Evolutionary conservation across 805 yeast species (phyloP).

Genomic region (Nakazawaea ambrosiae): DNA sequence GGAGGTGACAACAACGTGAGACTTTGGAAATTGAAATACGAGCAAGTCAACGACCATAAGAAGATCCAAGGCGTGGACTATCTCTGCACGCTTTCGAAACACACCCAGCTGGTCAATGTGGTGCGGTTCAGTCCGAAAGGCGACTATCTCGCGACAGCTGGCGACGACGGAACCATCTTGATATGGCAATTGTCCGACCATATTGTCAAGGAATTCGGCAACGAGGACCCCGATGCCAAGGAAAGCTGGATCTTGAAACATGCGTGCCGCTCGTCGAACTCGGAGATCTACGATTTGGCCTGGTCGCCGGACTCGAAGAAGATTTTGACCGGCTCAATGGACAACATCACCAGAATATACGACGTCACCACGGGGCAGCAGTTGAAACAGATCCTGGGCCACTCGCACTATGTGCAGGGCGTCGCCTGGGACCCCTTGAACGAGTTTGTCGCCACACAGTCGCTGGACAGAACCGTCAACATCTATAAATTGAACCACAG

Average conservation of each 20-base stretch:
- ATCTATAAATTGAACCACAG: constrained; percentile 42
- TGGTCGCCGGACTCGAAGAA: constrained; percentile 86
- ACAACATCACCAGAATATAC: constrained; percentile 70
- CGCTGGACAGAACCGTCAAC: constrained; percentile 80
- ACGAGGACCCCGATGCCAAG: constrained; percentile 39
- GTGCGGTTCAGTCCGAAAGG: constrained; percentile 77
- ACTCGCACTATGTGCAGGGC: constrained; percentile 90
- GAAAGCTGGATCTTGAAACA: constrained; percentile 73
- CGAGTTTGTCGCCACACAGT: constrained; percentile 74
- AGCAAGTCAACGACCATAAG: constrained; percentile 15
- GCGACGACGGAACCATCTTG: constrained; percentile 88
- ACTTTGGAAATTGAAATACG: constrained; percentile 24
- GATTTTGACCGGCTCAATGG: constrained; percentile 89
- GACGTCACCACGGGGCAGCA: constrained; percentile 49
- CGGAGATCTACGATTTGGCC: constrained; percentile 83
- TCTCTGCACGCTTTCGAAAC: constrained; percentile 75
- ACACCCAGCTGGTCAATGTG: constrained; percentile 91
- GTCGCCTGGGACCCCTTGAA: constrained; percentile 91
- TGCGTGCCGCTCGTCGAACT: constrained; percentile 48
- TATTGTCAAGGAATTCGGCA: constrained; percentile 54
- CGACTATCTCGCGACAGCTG: constrained; percentile 73
- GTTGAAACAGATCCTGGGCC: constrained; percentile 59
- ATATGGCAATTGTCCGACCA: constrained; percentile 64
- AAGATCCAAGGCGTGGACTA: constrained; percentile 48
- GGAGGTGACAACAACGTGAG: constrained; percentile 95